Evolutionary conservation across 2,329 filamentous ascomycete species (phyloP).

Genomic region (Sporothrix phasma): DNA sequence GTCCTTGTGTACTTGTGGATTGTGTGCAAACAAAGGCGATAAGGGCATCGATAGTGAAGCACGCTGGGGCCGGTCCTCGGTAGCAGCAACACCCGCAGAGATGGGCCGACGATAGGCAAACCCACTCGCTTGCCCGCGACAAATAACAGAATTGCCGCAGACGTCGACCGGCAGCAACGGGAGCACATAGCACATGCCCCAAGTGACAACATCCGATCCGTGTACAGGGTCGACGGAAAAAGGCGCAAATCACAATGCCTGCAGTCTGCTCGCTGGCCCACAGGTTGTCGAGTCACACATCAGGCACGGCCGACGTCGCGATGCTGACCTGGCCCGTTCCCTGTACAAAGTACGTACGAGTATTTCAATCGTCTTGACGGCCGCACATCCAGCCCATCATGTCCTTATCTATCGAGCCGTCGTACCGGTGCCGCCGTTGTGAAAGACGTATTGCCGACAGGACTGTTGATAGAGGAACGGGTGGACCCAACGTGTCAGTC

Average conservation of each 20-base stretch:
- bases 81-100: background rate
- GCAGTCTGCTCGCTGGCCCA: background rate
- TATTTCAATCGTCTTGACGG: too few species aligned
- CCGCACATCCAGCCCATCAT: background rate
- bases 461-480: slow-evolving; percentile 27
- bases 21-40: background rate
- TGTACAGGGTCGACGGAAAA: background rate
- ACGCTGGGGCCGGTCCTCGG: background rate
- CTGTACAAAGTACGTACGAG: too few species aligned
- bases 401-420: background rate
- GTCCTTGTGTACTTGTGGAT: too few species aligned
- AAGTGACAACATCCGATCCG: background rate
- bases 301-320: background rate
- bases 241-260: background rate
- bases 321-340: too few species aligned
- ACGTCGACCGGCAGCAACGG: background rate
- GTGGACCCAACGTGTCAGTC: background rate
- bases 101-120: background rate
- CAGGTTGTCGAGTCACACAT: background rate
- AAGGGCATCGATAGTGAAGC: background rate
- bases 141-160: slow-evolving; percentile 11
- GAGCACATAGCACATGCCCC: background rate
- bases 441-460: slow-evolving; percentile 45
- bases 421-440: slow-evolving; percentile 16
- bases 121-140: slow-evolving; percentile 1